phyloP scores from a whole-genome alignment of 306 rosid species.

The Ziziphus jujuba region DNA sequence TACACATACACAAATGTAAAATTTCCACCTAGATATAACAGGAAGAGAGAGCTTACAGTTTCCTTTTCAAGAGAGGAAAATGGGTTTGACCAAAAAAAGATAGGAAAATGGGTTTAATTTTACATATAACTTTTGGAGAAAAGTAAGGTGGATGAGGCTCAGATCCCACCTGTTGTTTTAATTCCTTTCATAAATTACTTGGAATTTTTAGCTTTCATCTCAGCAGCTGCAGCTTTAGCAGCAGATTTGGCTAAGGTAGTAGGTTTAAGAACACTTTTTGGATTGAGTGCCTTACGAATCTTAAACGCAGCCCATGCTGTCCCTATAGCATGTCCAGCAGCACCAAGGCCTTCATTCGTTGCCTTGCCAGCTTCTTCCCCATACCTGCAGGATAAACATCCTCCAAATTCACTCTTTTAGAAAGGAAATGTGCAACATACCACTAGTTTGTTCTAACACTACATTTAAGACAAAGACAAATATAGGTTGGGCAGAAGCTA shows the following conservation, averaged over 20 bases:
- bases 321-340: conserved; percentile 91
- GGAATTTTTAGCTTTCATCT: conserved; percentile 44
- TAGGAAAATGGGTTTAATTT: neutral
- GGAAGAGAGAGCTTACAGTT: neutral
- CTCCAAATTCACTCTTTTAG: conserved; percentile 1
- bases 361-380: conserved; percentile 91
- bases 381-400: conserved; percentile 54
- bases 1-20: neutral
- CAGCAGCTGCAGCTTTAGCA: conserved; percentile 68
- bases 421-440: too few species aligned
- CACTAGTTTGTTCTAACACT: too few species aligned
- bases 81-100: neutral
- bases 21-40: neutral
- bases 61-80: neutral
- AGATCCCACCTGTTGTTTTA: neutral
- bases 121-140: neutral
- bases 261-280: conserved; percentile 74
- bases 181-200: conserved; percentile 36
- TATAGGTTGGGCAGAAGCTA: too few species aligned
- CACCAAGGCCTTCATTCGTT: conserved; percentile 72
- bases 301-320: conserved; percentile 84
- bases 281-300: conserved; percentile 79
- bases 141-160: neutral
- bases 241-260: conserved; percentile 67
- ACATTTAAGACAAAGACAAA: too few species aligned